Percentiles rank a stretch among this genome's conserved stretches.
Conservation (phyloP, 352 stramenopile genomes). For the Phytophthora citrophthora region DNA sequence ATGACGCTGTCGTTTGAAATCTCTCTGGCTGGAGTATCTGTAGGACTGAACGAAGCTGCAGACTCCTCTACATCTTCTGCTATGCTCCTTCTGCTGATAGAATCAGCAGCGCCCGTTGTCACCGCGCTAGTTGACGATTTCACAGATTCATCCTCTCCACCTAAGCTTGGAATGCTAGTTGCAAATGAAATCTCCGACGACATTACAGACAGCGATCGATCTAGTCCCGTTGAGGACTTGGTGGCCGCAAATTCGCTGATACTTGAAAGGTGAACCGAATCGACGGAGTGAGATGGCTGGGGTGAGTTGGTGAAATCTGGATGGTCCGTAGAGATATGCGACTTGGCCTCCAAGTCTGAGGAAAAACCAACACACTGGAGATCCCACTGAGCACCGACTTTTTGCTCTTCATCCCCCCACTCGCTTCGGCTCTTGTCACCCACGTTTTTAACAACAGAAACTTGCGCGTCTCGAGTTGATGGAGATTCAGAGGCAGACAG, state of each 20-base stretch:
- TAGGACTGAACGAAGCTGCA: neutral
- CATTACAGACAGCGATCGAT: slow-evolving; percentile 36
- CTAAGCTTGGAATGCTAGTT: slow-evolving; percentile 51
- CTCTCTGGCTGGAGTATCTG: neutral
- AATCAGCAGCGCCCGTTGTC: slow-evolving; percentile 3
- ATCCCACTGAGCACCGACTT: slow-evolving; percentile 5
- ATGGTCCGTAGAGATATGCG: neutral
- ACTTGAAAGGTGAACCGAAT: slow-evolving; percentile 25
- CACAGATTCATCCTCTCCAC: slow-evolving; percentile 21
- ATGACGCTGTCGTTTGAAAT: slow-evolving; percentile 30
- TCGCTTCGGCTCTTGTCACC: neutral
- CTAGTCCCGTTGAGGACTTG: neutral
- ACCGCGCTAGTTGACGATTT: slow-evolving; percentile 14
- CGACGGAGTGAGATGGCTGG: slow-evolving; percentile 8
- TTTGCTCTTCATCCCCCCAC: slow-evolving; percentile 6
- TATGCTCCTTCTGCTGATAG: neutral
- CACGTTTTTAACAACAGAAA: neutral
- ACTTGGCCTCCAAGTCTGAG: slow-evolving; percentile 3
- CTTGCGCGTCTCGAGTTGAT: neutral
- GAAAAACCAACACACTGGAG: slow-evolving; percentile 11
- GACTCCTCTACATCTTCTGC: neutral
- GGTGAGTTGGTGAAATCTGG: neutral
- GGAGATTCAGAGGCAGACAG: neutral
- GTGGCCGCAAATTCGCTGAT: slow-evolving; percentile 6
- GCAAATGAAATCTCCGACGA: slow-evolving; percentile 55